A percentile compares a stretch with the other conserved stretches of the same genome.
Evolutionary conservation across 2,329 filamentous ascomycete genomes (phyloP).

Genomic region (Scedosporium aurantiacum): DNA sequence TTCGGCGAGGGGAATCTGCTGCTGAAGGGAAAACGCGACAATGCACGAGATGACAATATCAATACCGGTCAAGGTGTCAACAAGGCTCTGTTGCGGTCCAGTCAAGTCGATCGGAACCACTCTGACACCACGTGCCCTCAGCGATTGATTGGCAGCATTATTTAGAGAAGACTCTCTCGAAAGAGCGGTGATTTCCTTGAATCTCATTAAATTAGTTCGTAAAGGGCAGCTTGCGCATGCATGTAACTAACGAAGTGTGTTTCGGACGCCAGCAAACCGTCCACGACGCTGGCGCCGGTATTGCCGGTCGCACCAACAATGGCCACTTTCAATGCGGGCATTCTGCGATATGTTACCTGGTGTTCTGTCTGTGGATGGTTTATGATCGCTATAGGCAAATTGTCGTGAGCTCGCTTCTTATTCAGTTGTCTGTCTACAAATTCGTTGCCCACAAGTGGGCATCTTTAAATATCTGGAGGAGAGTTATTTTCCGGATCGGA

Average conservation of each 20-base stretch:
- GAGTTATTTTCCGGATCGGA: too few species aligned
- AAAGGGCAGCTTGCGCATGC: background rate
- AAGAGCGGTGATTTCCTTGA: constrained; percentile 35
- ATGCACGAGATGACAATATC: constrained; percentile 35
- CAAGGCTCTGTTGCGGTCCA: constrained; percentile 27
- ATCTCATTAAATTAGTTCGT: background rate
- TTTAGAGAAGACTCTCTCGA: constrained; percentile 32
- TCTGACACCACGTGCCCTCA: constrained; percentile 30
- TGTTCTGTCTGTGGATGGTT: too few species aligned
- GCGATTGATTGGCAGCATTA: constrained; percentile 29
- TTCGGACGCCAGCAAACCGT: constrained; percentile 22
- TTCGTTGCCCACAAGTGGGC: too few species aligned
- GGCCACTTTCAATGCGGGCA: constrained; percentile 17
- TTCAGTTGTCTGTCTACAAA: too few species aligned
- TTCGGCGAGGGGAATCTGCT: constrained; percentile 33
- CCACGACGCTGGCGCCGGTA: constrained; percentile 26
- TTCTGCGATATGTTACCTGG: too few species aligned
- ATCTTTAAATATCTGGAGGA: too few species aligned
- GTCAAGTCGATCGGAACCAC: constrained; percentile 31
- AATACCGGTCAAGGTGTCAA: constrained; percentile 26
- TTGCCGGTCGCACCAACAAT: constrained; percentile 30
- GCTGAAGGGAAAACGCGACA: constrained; percentile 19
- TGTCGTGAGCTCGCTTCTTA: too few species aligned
- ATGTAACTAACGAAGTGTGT: constrained; percentile 16
- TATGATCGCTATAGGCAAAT: too few species aligned